These are phyloP conservation scores for Fragilaria radians DNA, from an alignment of 108 stramenopile genomes.

Conservation along the genomic window DNA sequence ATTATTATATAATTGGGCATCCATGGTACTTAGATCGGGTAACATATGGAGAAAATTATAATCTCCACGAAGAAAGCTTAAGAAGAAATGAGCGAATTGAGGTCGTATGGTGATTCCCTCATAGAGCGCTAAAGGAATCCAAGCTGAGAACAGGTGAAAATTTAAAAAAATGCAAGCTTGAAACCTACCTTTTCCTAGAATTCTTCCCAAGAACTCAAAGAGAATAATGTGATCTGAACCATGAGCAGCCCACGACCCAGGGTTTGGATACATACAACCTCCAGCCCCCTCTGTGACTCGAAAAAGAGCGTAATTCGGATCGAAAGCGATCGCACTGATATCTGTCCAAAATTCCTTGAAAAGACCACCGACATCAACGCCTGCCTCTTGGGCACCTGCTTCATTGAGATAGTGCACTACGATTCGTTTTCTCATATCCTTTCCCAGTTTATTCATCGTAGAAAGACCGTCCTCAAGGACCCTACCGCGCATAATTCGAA, in stretches of 20 bases:
- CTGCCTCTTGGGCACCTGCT: slow-evolving; percentile 72
- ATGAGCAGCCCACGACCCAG: slow-evolving; percentile 69
- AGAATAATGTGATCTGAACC: slow-evolving; percentile 67
- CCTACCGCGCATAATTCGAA: slow-evolving; percentile 72
- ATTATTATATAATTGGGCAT: slow-evolving; percentile 88
- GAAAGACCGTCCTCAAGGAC: slow-evolving; percentile 81
- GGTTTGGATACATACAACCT: slow-evolving; percentile 90
- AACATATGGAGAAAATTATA: slow-evolving; percentile 87
- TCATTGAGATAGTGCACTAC: slow-evolving; percentile 75
- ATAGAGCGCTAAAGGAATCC: slow-evolving; percentile 64
- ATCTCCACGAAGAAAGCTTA: slow-evolving; percentile 88
- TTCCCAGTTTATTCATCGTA: slow-evolving; percentile 75
- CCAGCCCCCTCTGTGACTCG: slow-evolving; percentile 57
- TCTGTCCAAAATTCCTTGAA: slow-evolving; percentile 98
- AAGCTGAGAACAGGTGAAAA: not conserved
- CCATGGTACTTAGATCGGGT: slow-evolving; percentile 85
- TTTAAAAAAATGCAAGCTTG: not conserved
- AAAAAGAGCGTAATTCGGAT: slow-evolving; percentile 90
- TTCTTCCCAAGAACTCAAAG: slow-evolving; percentile 90
- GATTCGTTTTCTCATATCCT: slow-evolving; percentile 71
- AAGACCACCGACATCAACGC: slow-evolving; percentile 97
- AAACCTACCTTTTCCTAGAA: slow-evolving; percentile 64
- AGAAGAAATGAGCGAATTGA: slow-evolving; percentile 95
- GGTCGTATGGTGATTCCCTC: slow-evolving; percentile 96
- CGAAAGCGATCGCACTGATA: slow-evolving; percentile 80